Evolutionary conservation across 306 rosid genomes (phyloP), one percentile per base, ranked within the genome.

Genomic region (Carpinus fangiana): DNA sequence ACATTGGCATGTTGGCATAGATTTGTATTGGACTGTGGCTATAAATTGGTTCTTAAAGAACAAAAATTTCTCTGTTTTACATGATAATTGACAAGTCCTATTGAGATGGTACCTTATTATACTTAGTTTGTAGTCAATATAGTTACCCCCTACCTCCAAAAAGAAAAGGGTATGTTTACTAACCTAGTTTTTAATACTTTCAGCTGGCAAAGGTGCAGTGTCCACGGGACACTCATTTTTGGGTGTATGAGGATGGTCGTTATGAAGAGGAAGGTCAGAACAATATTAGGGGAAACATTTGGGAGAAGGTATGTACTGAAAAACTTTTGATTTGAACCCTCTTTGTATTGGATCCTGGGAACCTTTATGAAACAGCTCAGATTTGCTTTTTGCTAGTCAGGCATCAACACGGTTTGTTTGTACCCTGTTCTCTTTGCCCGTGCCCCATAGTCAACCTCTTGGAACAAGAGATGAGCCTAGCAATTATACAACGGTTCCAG

Each of bases 181-280:
- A 67, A 80, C 76, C 13, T 60, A 72, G 36, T 68, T 72, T 51
- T 84, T 86, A 72, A 83, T 84, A 82, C 76, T 83, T 53, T 84
- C 92, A 96, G 99, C 84, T 96, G 85, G 99, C 99, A 81, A 90
- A 85, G 21, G 99, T 93, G 80, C 99, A 96, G 90, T 96, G 99
- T 84, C 99, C 98, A 8, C 96, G 98, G 36, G 99, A 93, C 91
- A 96, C 99, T 75, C 99, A 96, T 85, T 96, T 96, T 87, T 96
- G 99, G 99, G 99, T 96, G 80, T 96, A 96, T 75, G 99, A 96
- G 48, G 98, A 96, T 51, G 99, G 99, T 75, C 98, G 98, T 12
- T 96, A 93, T 48, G 96, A 96, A 91, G 99, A 96, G 88, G 97
- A 96, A 96, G 99, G 99, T 76, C 98, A 96, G 86, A 96, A 96